phyloP scores from a whole-genome alignment of 1,139 yeast species.

The Protomyces inouyei region DNA sequence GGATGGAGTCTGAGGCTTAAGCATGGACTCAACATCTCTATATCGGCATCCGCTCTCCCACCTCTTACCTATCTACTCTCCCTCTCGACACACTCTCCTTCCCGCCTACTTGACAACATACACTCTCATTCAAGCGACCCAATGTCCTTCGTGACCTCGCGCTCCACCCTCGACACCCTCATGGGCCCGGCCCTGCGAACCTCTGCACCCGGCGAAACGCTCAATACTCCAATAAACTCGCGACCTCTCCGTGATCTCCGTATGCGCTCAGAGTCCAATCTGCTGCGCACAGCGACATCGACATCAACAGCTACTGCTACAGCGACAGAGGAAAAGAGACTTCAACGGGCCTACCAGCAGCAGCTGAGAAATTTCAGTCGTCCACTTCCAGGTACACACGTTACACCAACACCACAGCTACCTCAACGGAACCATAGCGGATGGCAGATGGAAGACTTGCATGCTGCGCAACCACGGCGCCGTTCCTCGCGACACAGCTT shows the following conservation, averaged over 20 bases:
- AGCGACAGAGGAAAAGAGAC: not conserved
- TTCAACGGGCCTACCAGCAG: not conserved
- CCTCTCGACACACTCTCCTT: not conserved
- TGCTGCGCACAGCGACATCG: not conserved
- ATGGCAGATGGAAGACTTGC: not conserved
- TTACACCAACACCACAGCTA: not conserved
- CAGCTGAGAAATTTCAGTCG: not conserved
- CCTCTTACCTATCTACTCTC: too few relatives aligned
- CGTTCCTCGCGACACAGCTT: not conserved
- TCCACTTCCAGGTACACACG: not conserved
- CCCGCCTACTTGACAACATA: not conserved
- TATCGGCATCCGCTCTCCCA: too few relatives aligned
- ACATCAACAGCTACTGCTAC: not conserved
- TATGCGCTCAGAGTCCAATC: slow-evolving; percentile 10
- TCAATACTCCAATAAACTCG: not conserved
- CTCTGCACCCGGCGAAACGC: not conserved
- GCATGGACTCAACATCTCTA: too few relatives aligned
- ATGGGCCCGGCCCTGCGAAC: slow-evolving; percentile 23
- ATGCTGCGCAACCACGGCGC: not conserved
- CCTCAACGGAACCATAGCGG: not conserved
- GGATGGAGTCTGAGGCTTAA: too few relatives aligned
- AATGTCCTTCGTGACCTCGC: slow-evolving; percentile 18
- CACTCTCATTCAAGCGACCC: not conserved
- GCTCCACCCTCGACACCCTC: slow-evolving; percentile 15
- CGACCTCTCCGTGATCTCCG: slow-evolving; percentile 7